Conservation (phyloP, 169 alveolate species). For the Plasmodium vinckei region DNA sequence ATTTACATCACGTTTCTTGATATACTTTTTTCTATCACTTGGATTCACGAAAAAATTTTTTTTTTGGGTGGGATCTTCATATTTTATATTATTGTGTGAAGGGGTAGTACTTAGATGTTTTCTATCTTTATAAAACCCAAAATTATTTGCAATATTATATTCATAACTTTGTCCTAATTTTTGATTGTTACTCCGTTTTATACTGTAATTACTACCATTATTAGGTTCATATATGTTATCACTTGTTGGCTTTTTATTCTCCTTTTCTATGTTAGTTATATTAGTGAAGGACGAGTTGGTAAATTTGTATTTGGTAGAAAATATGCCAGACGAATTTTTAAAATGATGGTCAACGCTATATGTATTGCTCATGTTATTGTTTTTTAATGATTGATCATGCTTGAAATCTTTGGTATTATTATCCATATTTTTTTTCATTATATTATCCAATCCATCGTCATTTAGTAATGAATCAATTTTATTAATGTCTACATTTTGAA, state of each 20-base stretch:
- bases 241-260: too few relatives aligned
- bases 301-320: too few relatives aligned
- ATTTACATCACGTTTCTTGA: too few relatives aligned
- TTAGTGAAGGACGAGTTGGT: too few relatives aligned
- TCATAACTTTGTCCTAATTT: background rate
- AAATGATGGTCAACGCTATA: too few relatives aligned
- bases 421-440: background rate
- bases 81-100: background rate
- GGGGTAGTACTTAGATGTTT: background rate
- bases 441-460: slow-evolving; percentile 18
- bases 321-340: too few relatives aligned
- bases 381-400: too few relatives aligned
- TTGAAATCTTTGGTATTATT: too few relatives aligned
- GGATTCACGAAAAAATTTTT: too few relatives aligned
- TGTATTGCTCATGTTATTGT: too few relatives aligned
- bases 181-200: background rate
- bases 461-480: slow-evolving; percentile 26
- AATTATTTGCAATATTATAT: background rate
- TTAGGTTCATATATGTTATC: background rate
- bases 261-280: too few relatives aligned
- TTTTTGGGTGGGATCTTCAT: background rate
- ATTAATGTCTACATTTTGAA: slow-evolving; percentile 38
- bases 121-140: background rate
- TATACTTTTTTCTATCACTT: too few relatives aligned
- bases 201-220: background rate